Base-by-base conservation (phyloP, 2,329 filamentous ascomycete species). In the Aspergillus felis region DNA sequence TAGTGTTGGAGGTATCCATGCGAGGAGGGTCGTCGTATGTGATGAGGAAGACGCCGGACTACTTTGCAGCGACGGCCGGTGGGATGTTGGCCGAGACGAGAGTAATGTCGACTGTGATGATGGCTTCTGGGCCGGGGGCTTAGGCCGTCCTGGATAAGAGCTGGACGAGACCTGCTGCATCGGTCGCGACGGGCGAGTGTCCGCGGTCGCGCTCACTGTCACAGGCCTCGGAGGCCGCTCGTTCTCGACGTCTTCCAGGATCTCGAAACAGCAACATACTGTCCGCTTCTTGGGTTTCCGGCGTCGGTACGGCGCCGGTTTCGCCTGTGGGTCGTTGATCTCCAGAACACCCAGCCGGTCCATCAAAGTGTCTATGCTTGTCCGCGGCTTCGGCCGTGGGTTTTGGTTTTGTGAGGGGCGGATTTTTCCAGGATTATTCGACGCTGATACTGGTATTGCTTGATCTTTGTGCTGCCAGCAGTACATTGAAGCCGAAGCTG, bases 381-480 rank as follows among this genome's bases (percentile, higher is more conserved):
- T 88, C 53, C 90, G 81, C 84, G 87, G 74, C 3, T 87, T 83
- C 6, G 84, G 81, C 3, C 82, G 78, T 71, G 28, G 72, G n/a
- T 51, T 46, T 9, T 48, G 72, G n/a, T 51, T 46, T 9, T 48
- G 53, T 22, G 46, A 4, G 10, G 57, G 56, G 49, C 44, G 60
- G 4, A 77, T 78, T 1, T 79, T 78, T 14, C 24, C n/a, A 9
- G 10, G 10, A 17, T 46, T 1, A 79, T 77, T 59, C 17, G 29
- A 4, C 49, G 53, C 32, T 50, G 17, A 10, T 29, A 54, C 48
- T 32, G 62, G 55, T 7, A 22, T 71, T 2, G 91, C 91, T 74
- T 99, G 94, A 57, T 94, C 91, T 71, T 90, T 92, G 78, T 99
- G 94, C 73, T 97, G 92, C 89, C 90, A 96, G 79, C 93, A 97